Evolutionary conservation across 805 yeast species (phyloP), one percentile per base, ranked within the genome.

Genomic region (Saccharomycopsis sp.): DNA sequence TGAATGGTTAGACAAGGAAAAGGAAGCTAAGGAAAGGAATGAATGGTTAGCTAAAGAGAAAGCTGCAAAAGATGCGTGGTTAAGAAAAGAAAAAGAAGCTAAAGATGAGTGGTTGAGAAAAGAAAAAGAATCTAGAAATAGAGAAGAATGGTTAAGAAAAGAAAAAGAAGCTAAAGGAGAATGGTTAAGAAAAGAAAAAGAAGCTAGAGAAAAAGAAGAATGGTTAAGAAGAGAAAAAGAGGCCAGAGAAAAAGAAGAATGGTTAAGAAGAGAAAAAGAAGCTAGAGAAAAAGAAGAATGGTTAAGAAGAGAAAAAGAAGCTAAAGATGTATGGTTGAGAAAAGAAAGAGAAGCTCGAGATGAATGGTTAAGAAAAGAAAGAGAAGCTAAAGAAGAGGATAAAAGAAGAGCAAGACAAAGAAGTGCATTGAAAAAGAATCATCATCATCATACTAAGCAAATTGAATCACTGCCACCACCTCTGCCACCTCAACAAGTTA

Each of bases 231-330:
- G 38, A 19, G 43, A 40, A 23, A 31, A 6, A 14, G 41, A 38
- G 7, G 34, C 29, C 7, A 23, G 19, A 21, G 21, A 33, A 16
- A 29, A 14, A 19, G 27, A 40, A 21, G 43, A 40, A 13, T 20
- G 19, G 43, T 9, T 31, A 27, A 29, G 38, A 19, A 22, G 20
- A 7, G 41, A 24, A n/a, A 11, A 33, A 34, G 17, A 5, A 14
- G 39, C 40, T 6, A 23, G 20, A 38, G 41, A 22, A 27, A 19
- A 20, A n/a, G 31, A 22, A 21, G 35, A 37, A 24, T 28, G 35
- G 28, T 16, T 43, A 26, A 13, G 21, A 22, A 23, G 20, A 22
- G 41, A 43, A 37, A 43, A 43, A 28, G 29, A 17, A 27, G 41
- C 29, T 22, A 28, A 37, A 26, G 14, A 3, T n/a, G 35, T 14